These are phyloP conservation scores for Colletotrichum agaves DNA, from an alignment of 2,329 filamentous ascomycete genomes.

Conservation along the genomic window DNA sequence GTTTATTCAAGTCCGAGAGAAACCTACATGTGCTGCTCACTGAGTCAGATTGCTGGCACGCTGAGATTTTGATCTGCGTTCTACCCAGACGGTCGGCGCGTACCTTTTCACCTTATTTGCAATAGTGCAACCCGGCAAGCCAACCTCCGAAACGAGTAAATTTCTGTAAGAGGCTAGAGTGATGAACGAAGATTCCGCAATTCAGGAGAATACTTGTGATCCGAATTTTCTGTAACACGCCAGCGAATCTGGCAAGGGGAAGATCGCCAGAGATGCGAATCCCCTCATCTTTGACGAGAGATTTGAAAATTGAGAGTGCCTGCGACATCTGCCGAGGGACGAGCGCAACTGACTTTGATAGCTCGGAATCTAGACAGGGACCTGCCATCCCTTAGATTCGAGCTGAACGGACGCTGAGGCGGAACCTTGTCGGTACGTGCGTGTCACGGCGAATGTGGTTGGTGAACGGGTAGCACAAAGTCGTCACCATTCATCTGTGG, in stretches of 20 bases:
- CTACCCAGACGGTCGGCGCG: background rate
- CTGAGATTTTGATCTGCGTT: slow-evolving; percentile 21
- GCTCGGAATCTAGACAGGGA: slow-evolving; percentile 1
- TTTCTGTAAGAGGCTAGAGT: background rate
- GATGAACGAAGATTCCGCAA: background rate
- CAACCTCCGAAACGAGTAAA: slow-evolving; percentile 7
- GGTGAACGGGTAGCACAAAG: background rate
- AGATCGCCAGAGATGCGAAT: slow-evolving; percentile 9
- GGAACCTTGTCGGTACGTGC: slow-evolving; percentile 6
- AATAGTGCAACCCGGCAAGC: slow-evolving; percentile 8
- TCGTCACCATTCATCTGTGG: background rate
- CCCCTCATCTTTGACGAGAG: background rate
- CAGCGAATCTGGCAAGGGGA: background rate
- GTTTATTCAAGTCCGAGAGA: slow-evolving; percentile 9
- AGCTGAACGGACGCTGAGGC: background rate
- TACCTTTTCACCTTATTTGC: slow-evolving; percentile 6
- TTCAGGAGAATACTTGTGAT: background rate
- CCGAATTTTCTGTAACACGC: background rate
- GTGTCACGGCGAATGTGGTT: background rate
- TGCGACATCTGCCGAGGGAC: slow-evolving; percentile 1
- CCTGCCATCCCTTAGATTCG: no score
- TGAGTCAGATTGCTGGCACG: slow-evolving; percentile 21
- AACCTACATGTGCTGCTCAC: background rate
- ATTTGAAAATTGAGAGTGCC: background rate
- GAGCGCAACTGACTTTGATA: slow-evolving; percentile 18